phyloP scores from a whole-genome alignment of 176 grass and related monocot species.

The Hordeum marinum region DNA sequence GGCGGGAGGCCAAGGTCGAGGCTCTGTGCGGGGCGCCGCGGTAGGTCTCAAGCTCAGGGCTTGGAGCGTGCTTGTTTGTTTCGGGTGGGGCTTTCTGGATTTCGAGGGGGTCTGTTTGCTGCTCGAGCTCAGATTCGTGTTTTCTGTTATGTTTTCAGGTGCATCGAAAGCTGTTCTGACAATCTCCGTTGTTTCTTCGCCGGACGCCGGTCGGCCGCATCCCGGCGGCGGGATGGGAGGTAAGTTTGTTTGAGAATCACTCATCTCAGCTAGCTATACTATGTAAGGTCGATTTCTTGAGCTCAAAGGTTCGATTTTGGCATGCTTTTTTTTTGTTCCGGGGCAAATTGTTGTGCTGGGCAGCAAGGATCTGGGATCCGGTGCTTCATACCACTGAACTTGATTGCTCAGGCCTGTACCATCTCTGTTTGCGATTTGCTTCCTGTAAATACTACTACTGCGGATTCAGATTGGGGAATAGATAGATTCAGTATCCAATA shows the following conservation, averaged over 20 bases:
- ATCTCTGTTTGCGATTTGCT: neutral
- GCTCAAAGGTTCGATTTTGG: neutral
- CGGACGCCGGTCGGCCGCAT: neutral
- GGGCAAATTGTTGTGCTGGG: neutral
- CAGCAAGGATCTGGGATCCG: neutral
- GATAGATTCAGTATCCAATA: neutral
- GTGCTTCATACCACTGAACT: neutral
- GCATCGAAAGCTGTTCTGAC: neutral
- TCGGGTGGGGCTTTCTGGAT: neutral
- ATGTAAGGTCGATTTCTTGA: neutral
- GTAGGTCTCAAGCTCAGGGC: neutral
- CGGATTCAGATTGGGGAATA: neutral
- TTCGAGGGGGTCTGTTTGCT: neutral
- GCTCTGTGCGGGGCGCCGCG: neutral
- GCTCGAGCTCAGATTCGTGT: constrained; percentile 12
- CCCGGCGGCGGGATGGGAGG: constrained; percentile 5
- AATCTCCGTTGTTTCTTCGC: neutral
- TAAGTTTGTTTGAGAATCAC: neutral
- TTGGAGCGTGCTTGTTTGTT: neutral
- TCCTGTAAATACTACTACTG: neutral
- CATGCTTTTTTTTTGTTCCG: neutral
- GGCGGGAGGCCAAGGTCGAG: neutral
- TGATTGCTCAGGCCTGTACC: neutral
- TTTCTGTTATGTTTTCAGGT: neutral
- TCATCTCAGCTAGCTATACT: neutral